Evolutionary conservation across 2,329 filamentous ascomycete species (phyloP), one percentile per base, ranked within the genome.

Genomic region (Nannizziopsis barbatae): DNA sequence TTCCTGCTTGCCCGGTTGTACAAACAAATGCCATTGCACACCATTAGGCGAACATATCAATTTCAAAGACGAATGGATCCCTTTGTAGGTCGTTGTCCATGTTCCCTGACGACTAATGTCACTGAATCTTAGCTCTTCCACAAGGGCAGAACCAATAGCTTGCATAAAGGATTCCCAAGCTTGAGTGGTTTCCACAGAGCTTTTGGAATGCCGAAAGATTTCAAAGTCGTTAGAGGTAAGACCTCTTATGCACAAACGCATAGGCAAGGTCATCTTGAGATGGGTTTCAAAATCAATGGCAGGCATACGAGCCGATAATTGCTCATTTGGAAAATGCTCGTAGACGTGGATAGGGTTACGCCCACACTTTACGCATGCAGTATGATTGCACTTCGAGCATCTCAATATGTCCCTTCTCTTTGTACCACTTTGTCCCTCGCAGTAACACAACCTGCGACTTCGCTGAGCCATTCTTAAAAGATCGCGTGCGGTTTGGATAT

Each of bases 281-380:
- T 60, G 51, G 1, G 58, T 57, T 22, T 71, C 63, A 55, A 80
- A 78, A 0, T 63, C 57, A 17, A 61, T 55, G 0, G 75, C 73
- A 6, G 58, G 45, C 12, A 58, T 56, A 6, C 74, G 69, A 4
- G 46, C 37, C 14, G 57, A 56, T 7, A 74, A 67, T 4, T 50
- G 33, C 8, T 59, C 42, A 10, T 31, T 33, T n/a, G 43, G 36
- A 44, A 60, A 57, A 27, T 49, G 48, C 18, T 56, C 11, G 49
- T 75, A 78, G 2, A 58, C 53, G 53, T 79, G 76, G 6, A 55
- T 53, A 0, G 79, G 79, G 36, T 78, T 79, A 2, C 71, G 71
- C 1, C 69, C 72, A 54, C 78, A 82, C 4, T 60, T 58, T 1
- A 62, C 57, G 57, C 79, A 83, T 9, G 73, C 71, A 2, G 74